These are phyloP conservation scores for Porcisia deanei DNA, from an alignment of 208 protist genomes.

Conservation along the genomic window DNA sequence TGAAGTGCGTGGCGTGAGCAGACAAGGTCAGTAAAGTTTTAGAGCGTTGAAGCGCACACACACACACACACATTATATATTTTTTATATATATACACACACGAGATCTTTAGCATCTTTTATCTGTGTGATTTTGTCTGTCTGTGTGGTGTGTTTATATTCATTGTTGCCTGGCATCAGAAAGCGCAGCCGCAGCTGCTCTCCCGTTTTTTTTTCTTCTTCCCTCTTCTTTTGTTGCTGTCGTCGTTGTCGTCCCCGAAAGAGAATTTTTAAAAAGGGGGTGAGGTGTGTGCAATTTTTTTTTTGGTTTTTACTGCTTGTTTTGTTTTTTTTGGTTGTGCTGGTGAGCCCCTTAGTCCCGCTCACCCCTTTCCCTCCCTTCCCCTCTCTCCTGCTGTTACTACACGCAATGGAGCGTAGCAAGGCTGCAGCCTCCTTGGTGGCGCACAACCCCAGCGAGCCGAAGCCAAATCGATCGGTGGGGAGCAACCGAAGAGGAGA, in stretches of 20 bases:
- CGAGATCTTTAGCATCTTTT: too few species aligned
- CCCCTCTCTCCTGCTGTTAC: background rate
- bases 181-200: background rate
- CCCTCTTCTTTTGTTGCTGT: background rate
- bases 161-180: too few species aligned
- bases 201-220: background rate
- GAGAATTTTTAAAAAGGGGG: too few species aligned
- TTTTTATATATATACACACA: too few species aligned
- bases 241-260: too few species aligned
- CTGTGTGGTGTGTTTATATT: background rate
- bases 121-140: background rate
- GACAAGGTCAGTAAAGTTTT: too few species aligned
- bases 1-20: too few species aligned
- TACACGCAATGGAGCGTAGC: slow-evolving; percentile 17
- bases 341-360: too few species aligned
- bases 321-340: too few species aligned
- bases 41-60: too few species aligned
- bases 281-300: background rate
- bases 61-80: too few species aligned
- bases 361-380: too few species aligned
- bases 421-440: slow-evolving; percentile 2
- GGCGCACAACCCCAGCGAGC: slow-evolving; percentile 22
- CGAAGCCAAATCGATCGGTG: slow-evolving; percentile 6
- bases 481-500: background rate
- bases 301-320: background rate